phyloP scores from a whole-genome alignment of 2,329 filamentous ascomycete species.

The Trichoderma arundinaceum region DNA sequence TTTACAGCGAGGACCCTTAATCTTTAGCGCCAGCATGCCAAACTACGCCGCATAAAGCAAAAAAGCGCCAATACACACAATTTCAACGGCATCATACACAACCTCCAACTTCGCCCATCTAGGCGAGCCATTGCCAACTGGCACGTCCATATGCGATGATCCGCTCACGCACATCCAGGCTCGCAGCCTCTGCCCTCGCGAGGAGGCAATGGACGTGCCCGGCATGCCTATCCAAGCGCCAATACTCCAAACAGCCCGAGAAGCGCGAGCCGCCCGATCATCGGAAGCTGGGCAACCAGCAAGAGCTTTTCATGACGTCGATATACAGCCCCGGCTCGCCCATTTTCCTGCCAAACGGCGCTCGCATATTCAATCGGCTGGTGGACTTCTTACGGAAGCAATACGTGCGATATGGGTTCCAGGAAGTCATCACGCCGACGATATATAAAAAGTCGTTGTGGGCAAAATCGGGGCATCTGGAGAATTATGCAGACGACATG shows the following conservation, averaged over 20 bases:
- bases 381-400: constrained; percentile 82
- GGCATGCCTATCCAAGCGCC: constrained; percentile 41
- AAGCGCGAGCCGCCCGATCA: constrained; percentile 57
- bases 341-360: constrained; percentile 81
- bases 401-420: constrained; percentile 83
- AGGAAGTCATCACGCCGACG: constrained; percentile 86
- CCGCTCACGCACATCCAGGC: constrained; percentile 37
- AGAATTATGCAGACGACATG: constrained; percentile 93
- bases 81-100: not conserved
- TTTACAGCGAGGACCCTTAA: constrained; percentile 10
- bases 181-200: constrained; percentile 33
- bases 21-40: constrained; percentile 12
- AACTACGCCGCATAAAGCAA: constrained; percentile 18
- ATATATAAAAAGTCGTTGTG: constrained; percentile 90
- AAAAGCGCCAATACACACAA: not conserved
- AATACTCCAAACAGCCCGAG: constrained; percentile 41
- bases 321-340: constrained; percentile 84
- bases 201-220: constrained; percentile 43
- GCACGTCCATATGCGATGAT: constrained; percentile 39
- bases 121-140: constrained; percentile 27
- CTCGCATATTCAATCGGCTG: constrained; percentile 82
- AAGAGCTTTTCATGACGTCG: constrained; percentile 80
- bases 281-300: constrained; percentile 64
- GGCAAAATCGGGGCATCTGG: constrained; percentile 84
- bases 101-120: not conserved